Evolutionary conservation across 768 basidiomycete species (phyloP).

Genomic region (Vararia minispora): DNA sequence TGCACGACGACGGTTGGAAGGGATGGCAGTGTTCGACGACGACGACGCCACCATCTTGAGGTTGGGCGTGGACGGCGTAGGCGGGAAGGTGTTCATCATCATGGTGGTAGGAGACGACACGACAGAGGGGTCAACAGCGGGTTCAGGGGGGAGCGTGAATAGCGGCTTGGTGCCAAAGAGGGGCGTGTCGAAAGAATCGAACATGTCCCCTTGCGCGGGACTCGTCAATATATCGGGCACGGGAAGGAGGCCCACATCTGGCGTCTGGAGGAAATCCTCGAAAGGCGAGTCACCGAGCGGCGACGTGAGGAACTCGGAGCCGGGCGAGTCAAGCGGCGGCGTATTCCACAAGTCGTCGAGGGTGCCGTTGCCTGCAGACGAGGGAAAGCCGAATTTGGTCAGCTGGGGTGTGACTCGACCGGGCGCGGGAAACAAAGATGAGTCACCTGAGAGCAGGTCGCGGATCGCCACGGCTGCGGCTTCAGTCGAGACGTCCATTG

Average conservation of each 20-base stretch:
- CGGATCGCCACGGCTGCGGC: conserved; percentile 11
- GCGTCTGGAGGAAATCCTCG: conserved; percentile 35
- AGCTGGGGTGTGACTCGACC: background rate
- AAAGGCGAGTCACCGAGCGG: conserved; percentile 36
- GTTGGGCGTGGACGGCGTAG: conserved; percentile 29
- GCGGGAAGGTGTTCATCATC: no score
- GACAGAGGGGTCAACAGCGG: conserved; percentile 4
- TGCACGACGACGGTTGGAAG: conserved; percentile 21
- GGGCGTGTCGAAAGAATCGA: conserved; percentile 23
- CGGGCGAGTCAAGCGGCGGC: background rate
- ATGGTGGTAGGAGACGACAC: conserved; percentile 16
- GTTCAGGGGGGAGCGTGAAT: conserved; percentile 14
- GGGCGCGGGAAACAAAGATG: background rate
- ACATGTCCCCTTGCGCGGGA: conserved; percentile 27
- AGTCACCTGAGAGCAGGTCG: conserved; percentile 10
- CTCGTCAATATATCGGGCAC: conserved; percentile 30
- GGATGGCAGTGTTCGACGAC: conserved; percentile 12
- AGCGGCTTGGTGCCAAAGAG: conserved; percentile 20
- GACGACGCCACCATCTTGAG: conserved; percentile 23
- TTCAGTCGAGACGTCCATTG: background rate
- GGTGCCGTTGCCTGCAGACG: no score
- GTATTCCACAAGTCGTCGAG: conserved; percentile 1
- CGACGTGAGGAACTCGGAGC: conserved; percentile 31
- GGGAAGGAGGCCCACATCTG: conserved; percentile 24
- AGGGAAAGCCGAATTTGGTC: background rate